Percentiles rank a stretch among this genome's conserved stretches.
Evolutionary conservation across 164 flowering plant species (phyloP).

Genomic region (Saururus chinensis): DNA sequence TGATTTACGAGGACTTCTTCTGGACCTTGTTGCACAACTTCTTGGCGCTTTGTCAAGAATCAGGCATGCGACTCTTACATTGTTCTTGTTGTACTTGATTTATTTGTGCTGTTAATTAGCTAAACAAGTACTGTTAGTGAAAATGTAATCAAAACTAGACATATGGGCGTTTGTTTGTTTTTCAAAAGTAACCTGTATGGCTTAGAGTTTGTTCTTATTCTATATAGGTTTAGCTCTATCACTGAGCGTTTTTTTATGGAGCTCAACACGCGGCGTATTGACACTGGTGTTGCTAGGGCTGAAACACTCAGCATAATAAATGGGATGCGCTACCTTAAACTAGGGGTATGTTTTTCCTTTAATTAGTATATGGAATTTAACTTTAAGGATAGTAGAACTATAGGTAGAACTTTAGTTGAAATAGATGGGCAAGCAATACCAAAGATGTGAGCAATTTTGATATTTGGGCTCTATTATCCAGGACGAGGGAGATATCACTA

Average conservation of each 20-base stretch:
- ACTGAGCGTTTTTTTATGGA: conserved; percentile 99
- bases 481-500: too few species aligned
- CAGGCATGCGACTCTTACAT: conserved; percentile 39
- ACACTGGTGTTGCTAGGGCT: conserved; percentile 75
- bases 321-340: conserved; percentile 98
- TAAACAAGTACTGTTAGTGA: background rate
- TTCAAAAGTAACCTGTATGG: background rate
- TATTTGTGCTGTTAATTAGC: background rate
- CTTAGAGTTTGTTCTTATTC: conserved; percentile 1
- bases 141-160: background rate
- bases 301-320: conserved; percentile 96
- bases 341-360: conserved; percentile 61
- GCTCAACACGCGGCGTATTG: conserved; percentile 82
- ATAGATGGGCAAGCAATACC: too few species aligned
- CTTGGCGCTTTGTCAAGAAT: conserved; percentile 96
- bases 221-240: conserved; percentile 84
- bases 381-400: too few species aligned
- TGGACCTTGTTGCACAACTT: conserved; percentile 93
- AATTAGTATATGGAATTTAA: background rate
- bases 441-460: too few species aligned
- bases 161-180: background rate
- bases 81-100: background rate
- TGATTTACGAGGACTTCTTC: conserved; percentile 88
- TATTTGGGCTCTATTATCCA: too few species aligned
- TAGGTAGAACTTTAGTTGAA: too few species aligned